phyloP scores from a whole-genome alignment of 768 basidiomycete genomes.

The Crassisporium funariophilum region DNA sequence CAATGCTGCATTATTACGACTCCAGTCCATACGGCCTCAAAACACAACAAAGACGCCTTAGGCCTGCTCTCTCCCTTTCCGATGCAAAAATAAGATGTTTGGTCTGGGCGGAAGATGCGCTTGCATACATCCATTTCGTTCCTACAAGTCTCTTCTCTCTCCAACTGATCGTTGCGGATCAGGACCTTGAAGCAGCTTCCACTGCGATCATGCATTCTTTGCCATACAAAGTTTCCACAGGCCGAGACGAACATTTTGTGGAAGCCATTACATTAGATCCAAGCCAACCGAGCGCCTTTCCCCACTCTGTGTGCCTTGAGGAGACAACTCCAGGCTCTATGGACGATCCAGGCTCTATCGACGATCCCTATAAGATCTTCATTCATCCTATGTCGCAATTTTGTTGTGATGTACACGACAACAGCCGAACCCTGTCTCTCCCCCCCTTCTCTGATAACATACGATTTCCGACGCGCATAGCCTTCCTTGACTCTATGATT shows the following conservation, averaged over 20 bases:
- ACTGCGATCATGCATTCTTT: background rate
- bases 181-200: conserved; percentile 5
- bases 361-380: conserved; percentile 9
- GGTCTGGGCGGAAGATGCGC: conserved; percentile 22
- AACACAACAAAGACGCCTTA: background rate
- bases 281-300: background rate
- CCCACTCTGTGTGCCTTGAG: background rate
- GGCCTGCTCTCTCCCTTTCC: background rate
- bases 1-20: background rate
- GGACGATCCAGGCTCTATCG: background rate
- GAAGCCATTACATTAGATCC: background rate
- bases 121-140: conserved; percentile 15
- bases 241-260: background rate
- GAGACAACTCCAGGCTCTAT: background rate
- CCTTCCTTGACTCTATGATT: conserved; percentile 8
- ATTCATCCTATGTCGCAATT: conserved; percentile 16
- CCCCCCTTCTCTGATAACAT: conserved; percentile 8
- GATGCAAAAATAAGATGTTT: conserved; percentile 4
- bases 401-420: conserved; percentile 10
- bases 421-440: conserved; percentile 10
- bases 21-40: background rate
- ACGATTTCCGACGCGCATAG: conserved; percentile 12
- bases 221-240: background rate
- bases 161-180: conserved; percentile 18
- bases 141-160: conserved; percentile 16